phyloP scores from a whole-genome alignment of 1,284 basidiomycete genomes.

The Ganoderma leucocontextum region DNA sequence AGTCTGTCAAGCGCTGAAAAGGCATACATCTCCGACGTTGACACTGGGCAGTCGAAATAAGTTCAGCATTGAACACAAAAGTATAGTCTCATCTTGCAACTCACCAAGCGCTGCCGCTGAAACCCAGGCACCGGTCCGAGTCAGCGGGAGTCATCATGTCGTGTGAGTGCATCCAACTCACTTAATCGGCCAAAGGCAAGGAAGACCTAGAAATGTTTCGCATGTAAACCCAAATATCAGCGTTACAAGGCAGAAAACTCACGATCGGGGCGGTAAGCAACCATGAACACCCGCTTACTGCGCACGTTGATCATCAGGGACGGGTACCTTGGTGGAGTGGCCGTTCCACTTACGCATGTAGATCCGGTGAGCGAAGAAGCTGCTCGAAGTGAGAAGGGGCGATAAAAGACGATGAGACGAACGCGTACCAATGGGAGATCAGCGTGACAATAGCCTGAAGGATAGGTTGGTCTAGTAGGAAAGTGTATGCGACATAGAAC shows the following conservation, averaged over 20 bases:
- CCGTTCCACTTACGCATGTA: slow-evolving; percentile 24
- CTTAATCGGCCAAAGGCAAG: slow-evolving; percentile 30
- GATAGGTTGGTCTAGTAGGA: slow-evolving; percentile 21
- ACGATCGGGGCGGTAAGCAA: slow-evolving; percentile 49
- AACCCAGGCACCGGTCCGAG: background rate
- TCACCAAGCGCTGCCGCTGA: slow-evolving; percentile 30
- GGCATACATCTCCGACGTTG: slow-evolving; percentile 47
- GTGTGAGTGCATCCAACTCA: slow-evolving; percentile 11
- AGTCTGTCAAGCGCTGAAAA: background rate
- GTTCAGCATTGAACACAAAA: background rate
- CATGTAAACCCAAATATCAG: background rate
- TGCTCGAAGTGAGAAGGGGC: slow-evolving; percentile 4
- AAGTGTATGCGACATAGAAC: slow-evolving; percentile 24
- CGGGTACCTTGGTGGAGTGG: background rate
- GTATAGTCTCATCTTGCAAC: background rate
- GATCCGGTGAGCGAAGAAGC: slow-evolving; percentile 28
- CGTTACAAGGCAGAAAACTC: slow-evolving; percentile 24
- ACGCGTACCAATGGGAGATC: slow-evolving; percentile 50
- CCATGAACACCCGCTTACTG: slow-evolving; percentile 51
- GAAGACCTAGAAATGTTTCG: slow-evolving; percentile 15
- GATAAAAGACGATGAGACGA: background rate
- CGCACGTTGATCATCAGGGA: background rate
- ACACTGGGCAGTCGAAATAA: slow-evolving; percentile 35
- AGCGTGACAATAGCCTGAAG: slow-evolving; percentile 31
- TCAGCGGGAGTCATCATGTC: background rate